These are phyloP conservation scores for Citrullus mucosospermus DNA, from an alignment of 306 rosid genomes.

Conservation along the genomic window DNA sequence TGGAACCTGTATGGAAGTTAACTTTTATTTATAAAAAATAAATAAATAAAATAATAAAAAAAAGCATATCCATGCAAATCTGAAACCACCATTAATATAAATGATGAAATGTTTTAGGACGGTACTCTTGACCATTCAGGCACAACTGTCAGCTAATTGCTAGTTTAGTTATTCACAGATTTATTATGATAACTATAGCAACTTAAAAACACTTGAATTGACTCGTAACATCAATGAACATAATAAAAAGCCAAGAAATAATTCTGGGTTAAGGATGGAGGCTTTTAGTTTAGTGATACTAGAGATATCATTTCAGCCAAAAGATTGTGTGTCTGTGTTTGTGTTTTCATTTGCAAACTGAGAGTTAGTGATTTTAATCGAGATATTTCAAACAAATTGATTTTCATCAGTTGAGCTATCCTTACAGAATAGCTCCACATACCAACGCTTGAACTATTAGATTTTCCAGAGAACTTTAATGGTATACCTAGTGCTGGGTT, in stretches of 20 bases:
- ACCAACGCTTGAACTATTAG: neutral
- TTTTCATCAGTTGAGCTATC: neutral
- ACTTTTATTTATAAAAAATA: too few species aligned
- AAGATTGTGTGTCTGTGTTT: neutral
- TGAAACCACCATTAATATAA: neutral
- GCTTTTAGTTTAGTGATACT: neutral
- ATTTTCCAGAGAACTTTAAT: neutral
- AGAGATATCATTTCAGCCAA: neutral
- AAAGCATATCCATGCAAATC: neutral
- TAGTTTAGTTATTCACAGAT: neutral
- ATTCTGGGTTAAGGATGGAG: neutral
- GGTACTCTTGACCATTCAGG: neutral
- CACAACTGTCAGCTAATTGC: neutral
- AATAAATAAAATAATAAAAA: neutral
- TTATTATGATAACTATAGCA: neutral
- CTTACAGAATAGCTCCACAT: neutral
- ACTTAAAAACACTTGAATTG: neutral
- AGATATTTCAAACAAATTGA: neutral
- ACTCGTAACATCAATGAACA: neutral
- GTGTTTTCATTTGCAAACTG: neutral
- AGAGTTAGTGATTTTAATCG: neutral
- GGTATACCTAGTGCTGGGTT: neutral
- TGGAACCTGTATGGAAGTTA: constrained; percentile 50
- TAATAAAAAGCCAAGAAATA: neutral
- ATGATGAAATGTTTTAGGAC: neutral